These are phyloP conservation scores for Rutstroemia sp. DNA, from an alignment of 2,329 filamentous ascomycete species.

Conservation along the genomic window DNA sequence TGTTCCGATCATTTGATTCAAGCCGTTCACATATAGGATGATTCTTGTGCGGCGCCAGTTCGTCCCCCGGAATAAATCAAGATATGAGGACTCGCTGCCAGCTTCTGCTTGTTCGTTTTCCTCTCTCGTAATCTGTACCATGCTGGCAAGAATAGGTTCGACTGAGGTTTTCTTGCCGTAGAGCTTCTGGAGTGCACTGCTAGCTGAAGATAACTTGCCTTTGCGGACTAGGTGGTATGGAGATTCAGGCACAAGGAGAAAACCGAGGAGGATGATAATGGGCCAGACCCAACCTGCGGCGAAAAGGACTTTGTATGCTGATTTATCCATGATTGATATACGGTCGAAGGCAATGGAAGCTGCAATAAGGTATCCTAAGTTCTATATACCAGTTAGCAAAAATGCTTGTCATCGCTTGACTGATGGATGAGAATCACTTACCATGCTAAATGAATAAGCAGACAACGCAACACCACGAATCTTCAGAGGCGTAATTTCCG, in stretches of 20 bases:
- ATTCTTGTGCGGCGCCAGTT: slow-evolving; percentile 2
- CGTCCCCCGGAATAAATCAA: neutral
- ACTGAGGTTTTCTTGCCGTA: neutral
- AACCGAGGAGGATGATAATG: neutral
- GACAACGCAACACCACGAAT: slow-evolving; percentile 4
- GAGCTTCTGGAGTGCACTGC: neutral
- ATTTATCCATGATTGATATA: neutral
- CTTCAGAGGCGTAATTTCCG: neutral
- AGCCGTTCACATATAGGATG: neutral
- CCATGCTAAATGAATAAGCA: neutral
- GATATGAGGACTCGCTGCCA: neutral
- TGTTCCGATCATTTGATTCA: slow-evolving; percentile 3
- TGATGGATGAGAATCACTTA: neutral
- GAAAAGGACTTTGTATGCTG: slow-evolving; percentile 1
- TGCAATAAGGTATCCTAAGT: neutral
- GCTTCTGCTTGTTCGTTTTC: neutral
- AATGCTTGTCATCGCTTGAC: neutral
- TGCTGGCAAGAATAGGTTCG: neutral
- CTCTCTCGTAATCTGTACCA: neutral
- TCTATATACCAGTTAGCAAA: neutral
- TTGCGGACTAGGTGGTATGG: neutral
- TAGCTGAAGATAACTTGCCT: neutral
- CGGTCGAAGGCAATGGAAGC: slow-evolving; percentile 1
- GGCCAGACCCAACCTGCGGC: neutral
- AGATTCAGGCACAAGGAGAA: neutral